Evolutionary conservation across 169 alveolate species (phyloP).

Genomic region (Plasmodium falciparum): DNA sequence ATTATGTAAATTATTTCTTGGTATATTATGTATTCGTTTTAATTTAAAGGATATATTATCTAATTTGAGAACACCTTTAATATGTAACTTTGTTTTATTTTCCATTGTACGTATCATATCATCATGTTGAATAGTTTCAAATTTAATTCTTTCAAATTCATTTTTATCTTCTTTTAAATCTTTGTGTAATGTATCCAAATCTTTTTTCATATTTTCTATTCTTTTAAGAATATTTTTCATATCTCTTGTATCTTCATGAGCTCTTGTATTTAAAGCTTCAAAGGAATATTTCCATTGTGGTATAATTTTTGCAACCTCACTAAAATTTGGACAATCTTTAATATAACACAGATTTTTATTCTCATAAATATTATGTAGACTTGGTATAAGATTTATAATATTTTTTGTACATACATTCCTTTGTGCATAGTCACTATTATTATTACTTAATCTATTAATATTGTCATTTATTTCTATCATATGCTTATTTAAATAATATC

Average conservation of each 20-base stretch:
- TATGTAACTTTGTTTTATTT: constrained; percentile 49
- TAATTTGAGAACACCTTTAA: constrained; percentile 63
- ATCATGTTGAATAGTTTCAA: constrained; percentile 74
- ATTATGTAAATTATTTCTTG: constrained; percentile 50
- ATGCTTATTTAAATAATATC: constrained; percentile 49
- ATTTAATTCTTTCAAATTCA: constrained; percentile 72
- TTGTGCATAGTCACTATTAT: constrained; percentile 29
- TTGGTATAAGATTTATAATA: constrained; percentile 67
- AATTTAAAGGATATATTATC: constrained; percentile 60
- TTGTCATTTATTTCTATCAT: constrained; percentile 66
- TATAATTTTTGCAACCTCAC: constrained; percentile 42
- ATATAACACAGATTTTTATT: constrained; percentile 64
- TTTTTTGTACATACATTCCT: constrained; percentile 53
- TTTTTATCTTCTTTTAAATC: constrained; percentile 67
- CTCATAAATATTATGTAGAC: constrained; percentile 59
- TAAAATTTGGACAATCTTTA: constrained; percentile 57
- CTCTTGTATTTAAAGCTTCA: constrained; percentile 56
- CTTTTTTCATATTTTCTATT: constrained; percentile 54
- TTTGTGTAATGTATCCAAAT: constrained; percentile 42
- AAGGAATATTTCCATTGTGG: constrained; percentile 75
- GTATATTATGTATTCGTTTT: constrained; percentile 39
- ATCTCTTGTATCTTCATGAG: constrained; percentile 67
- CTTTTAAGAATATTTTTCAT: constrained; percentile 65
- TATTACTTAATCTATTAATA: constrained; percentile 24
- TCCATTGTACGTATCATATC: constrained; percentile 45